Evolutionary conservation across 257 asterid genomes (phyloP).

Genomic region (Buddleja alternifolia): DNA sequence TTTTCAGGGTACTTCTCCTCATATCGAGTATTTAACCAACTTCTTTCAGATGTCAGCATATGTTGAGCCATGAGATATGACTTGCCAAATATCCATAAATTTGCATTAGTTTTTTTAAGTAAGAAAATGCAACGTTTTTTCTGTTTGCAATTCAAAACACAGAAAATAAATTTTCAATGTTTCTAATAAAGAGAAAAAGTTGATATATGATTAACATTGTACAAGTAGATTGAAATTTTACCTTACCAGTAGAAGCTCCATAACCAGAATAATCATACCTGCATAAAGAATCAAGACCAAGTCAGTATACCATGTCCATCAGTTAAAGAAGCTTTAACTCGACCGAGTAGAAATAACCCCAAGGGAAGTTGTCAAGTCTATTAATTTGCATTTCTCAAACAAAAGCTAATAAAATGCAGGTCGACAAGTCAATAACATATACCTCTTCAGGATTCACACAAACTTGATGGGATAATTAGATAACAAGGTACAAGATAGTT

Average conservation of each 20-base stretch:
- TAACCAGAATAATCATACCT: constrained; percentile 99
- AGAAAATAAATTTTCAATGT: background rate
- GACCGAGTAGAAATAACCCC: background rate
- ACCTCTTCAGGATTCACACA: background rate
- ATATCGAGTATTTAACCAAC: background rate
- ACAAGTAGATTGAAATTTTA: constrained; percentile 37
- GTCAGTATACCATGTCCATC: background rate
- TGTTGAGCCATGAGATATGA: background rate
- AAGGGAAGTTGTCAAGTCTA: background rate
- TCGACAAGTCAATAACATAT: background rate
- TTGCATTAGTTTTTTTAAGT: background rate
- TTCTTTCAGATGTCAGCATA: background rate
- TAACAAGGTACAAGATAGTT: background rate
- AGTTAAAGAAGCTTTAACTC: too few relatives aligned
- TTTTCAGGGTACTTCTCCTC: background rate
- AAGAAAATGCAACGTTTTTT: background rate
- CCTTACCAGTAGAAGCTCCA: constrained; percentile 99
- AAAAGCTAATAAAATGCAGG: background rate
- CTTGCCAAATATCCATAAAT: background rate
- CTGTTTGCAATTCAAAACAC: background rate
- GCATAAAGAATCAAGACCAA: constrained; percentile 35
- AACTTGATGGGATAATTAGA: background rate
- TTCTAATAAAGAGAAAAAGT: background rate
- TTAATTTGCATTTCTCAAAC: constrained; percentile 16
- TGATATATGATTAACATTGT: background rate